Base-by-base conservation (phyloP, 23 red algal genomes). In the Gracilariopsis chorda region DNA sequence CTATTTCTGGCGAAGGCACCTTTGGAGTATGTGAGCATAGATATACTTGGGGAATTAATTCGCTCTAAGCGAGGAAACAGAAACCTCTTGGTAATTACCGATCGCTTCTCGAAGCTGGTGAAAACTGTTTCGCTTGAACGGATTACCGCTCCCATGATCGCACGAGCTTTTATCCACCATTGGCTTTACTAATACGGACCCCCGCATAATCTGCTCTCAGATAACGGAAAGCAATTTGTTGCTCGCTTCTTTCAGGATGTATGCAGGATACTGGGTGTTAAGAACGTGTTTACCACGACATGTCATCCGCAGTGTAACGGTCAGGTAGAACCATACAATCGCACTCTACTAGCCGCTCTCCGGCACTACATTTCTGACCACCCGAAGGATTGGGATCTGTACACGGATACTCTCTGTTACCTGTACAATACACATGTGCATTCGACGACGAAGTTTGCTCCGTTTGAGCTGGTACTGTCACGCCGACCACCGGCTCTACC, bases 41-140 rank as follows among this genome's bases (percentile, higher is more conserved):
- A 88, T 40, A 77, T 89, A 32, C 69, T 89, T 13, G 35, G 45
- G 2, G 19, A n/a, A 27, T 1, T 89, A 7, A 27, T 29, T 47
- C 24, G 37, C 55, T 47, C 81, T 19, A 0, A 47, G 81, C 21
- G 39, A 37, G 41, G 47, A 24, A 92, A 92, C 60, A 34, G 0
- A 2, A 82, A 35, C 49, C 0, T 65, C 21, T 20, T 92, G n/a
- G 88, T 82, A 17, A 80, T 82, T 21, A 81, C 72, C 1, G 76
- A 92, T 57, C 75, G 88, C 4, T 92, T 80, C 71, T 52, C 88
- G 0, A 92, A 83, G 75, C 49, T 81, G 43, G 62, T 48, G 2
- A n/a, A 36, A 4, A 84, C 79, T 23, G 34, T 68, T 14, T 28
- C 79, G 11, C 55, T 84, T 10, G 64, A 84, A 29, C 0, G 55